These are phyloP conservation scores for Suhomyces terraborum DNA, from an alignment of 1,139 yeast genomes.

Conservation along the genomic window DNA sequence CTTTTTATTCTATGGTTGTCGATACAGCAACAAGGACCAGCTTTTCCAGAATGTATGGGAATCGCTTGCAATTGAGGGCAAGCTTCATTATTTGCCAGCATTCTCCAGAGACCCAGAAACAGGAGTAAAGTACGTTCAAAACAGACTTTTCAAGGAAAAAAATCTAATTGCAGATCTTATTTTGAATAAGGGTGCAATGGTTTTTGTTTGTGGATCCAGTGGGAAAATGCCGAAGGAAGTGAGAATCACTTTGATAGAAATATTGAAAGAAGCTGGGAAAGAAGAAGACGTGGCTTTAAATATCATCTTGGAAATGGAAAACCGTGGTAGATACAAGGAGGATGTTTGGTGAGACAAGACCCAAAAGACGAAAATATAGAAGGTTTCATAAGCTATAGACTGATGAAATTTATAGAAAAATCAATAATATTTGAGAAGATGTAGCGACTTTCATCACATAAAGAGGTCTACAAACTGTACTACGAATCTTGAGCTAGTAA, in stretches of 20 bases:
- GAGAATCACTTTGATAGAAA: slow-evolving; percentile 68
- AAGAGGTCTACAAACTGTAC: too few species aligned
- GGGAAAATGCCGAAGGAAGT: slow-evolving; percentile 96
- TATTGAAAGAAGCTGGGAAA: slow-evolving; percentile 48
- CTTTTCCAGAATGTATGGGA: slow-evolving; percentile 62
- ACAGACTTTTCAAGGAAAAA: slow-evolving; percentile 55
- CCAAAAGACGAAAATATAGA: neutral
- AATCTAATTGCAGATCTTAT: slow-evolving; percentile 53
- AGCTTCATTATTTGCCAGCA: slow-evolving; percentile 22
- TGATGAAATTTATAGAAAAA: too few species aligned
- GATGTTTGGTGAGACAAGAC: slow-evolving; percentile 78
- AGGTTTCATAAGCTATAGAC: too few species aligned
- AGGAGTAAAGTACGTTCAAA: slow-evolving; percentile 71
- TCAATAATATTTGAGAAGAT: too few species aligned
- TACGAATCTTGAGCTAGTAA: too few species aligned
- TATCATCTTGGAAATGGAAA: slow-evolving; percentile 63
- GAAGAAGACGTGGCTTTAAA: slow-evolving; percentile 50
- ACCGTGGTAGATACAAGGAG: slow-evolving; percentile 69
- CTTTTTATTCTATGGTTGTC: slow-evolving; percentile 73
- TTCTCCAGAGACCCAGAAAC: slow-evolving; percentile 31
- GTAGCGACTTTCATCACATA: too few species aligned
- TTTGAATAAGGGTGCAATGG: slow-evolving; percentile 53
- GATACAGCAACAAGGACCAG: slow-evolving; percentile 67
- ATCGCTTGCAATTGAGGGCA: slow-evolving; percentile 29
- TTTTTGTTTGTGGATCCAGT: slow-evolving; percentile 88